Evolutionary conservation across 2,329 filamentous ascomycete genomes (phyloP), one percentile per base, ranked within the genome.

Genomic region (Cercospora sojina): DNA sequence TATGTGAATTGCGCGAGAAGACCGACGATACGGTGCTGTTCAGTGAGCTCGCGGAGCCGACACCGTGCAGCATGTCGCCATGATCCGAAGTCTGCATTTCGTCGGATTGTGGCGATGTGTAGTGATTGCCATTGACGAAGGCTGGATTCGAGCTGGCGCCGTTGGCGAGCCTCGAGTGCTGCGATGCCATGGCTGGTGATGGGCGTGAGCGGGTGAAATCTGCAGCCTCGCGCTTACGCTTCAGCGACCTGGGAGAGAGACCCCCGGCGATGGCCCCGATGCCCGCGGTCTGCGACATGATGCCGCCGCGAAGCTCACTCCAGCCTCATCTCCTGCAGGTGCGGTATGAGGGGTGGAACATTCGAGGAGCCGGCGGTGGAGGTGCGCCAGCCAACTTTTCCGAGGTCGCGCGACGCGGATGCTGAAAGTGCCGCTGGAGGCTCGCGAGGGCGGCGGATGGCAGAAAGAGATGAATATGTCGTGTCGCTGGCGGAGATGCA

Each of bases 11-110:
- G 72, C 81, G 80, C 73, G 88, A 91, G 80, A 91, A 91, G 71
- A 90, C 83, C 63, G 91, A 92, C 53, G 90, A 92, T 59, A 85
- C 85, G 62, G 88, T 87, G 80, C 89, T 92, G 65, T 86, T 84
- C 75, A 89, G 84, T 65, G 90, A 92, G 79, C 88, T 91, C 64
- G 88, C 86, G 59, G 91, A 93, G 74, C 87, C 89, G 72, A 89
- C 85, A 69, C 87, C 88, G 78, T 89, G 90, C 75, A 90, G 84
- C 62, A 89, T 85, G 74, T 93, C 90, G 78, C 87, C 87, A 56
- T 76, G 71, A 72, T 85, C 82, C 23, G 61, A 41, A 41, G 70
- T 70, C 56, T 73, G 73, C 60, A 69, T 67, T 31, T 70, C 71
- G 64, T 77, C 74, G 62, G 74, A 73, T 64, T 74, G 71, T 51